Evolutionary conservation across 1,284 basidiomycete species (phyloP).

Genomic region (Kwoniella shivajii): DNA sequence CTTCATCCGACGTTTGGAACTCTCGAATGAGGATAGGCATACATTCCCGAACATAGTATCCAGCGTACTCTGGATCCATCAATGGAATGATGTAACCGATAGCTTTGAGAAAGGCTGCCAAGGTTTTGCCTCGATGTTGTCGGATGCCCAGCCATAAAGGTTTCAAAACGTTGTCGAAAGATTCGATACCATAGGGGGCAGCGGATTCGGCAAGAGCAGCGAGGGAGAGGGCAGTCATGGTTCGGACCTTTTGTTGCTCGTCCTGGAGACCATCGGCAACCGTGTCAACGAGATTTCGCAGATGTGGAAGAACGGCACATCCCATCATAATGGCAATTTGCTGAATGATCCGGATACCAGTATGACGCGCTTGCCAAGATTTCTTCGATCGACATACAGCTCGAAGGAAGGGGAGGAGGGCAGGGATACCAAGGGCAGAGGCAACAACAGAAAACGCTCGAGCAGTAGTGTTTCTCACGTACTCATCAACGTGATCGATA

Average conservation of each 20-base stretch:
- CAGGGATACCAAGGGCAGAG: conserved; percentile 95
- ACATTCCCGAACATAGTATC: conserved; percentile 96
- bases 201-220: conserved; percentile 96
- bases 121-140: conserved; percentile 95
- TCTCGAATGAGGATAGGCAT: conserved; percentile 98
- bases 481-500: conserved; percentile 99
- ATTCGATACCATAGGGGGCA: conserved; percentile 99
- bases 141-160: conserved; percentile 98
- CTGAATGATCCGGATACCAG: conserved; percentile 98
- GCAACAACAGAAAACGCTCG: conserved; percentile 99
- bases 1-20: conserved; percentile 98
- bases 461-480: conserved; percentile 98
- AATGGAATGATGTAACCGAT: conserved; percentile 99
- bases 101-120: conserved; percentile 97
- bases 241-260: conserved; percentile 98
- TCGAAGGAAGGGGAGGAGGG: conserved; percentile 95
- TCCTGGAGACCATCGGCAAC: conserved; percentile 95
- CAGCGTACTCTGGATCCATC: conserved; percentile 99
- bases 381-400: conserved; percentile 98
- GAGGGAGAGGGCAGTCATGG: conserved; percentile 97
- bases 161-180: conserved; percentile 97
- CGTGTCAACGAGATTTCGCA: conserved; percentile 94
- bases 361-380: conserved; percentile 99
- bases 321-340: conserved; percentile 99
- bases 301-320: conserved; percentile 95